Evolutionary conservation across 1,284 basidiomycete species (phyloP).

Genomic region (Ganoderma sinense): DNA sequence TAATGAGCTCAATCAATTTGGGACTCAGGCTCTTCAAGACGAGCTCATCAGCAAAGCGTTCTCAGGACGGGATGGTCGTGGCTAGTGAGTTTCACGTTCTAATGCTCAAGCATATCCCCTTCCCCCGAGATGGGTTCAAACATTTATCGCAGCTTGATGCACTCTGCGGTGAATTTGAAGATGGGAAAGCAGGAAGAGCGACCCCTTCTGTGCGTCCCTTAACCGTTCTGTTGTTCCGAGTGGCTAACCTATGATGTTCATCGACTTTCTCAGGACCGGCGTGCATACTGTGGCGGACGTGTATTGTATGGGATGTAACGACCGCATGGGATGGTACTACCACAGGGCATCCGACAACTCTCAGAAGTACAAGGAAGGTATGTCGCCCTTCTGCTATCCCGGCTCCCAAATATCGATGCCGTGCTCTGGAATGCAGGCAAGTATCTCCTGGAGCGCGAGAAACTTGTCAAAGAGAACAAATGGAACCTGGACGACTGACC

Average conservation of each 20-base stretch:
- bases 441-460: slow-evolving; percentile 85
- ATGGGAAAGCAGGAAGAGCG: slow-evolving; percentile 81
- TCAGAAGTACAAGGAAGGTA: slow-evolving; percentile 92
- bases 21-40: slow-evolving; percentile 76
- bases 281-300: slow-evolving; percentile 86
- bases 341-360: slow-evolving; percentile 79
- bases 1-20: not conserved
- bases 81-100: slow-evolving; percentile 65
- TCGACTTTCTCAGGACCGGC: slow-evolving; percentile 63
- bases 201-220: slow-evolving; percentile 62
- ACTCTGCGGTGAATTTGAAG: slow-evolving; percentile 80
- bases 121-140: not conserved
- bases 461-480: slow-evolving; percentile 80
- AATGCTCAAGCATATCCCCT: not conserved
- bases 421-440: slow-evolving; percentile 63
- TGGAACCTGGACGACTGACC: slow-evolving; percentile 64
- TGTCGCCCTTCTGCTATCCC: slow-evolving; percentile 21
- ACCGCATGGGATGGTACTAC: slow-evolving; percentile 86
- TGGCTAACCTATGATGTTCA: slow-evolving; percentile 3
- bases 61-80: slow-evolving; percentile 84
- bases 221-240: not conserved
- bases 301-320: slow-evolving; percentile 80
- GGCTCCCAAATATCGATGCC: not conserved
- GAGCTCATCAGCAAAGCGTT: slow-evolving; percentile 89
- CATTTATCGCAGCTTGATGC: slow-evolving; percentile 65